A percentile compares a stretch with the other conserved stretches of the same genome.
Conservation (phyloP, 2,329 filamentous ascomycete species). For the Fusarium brevicatenulatum region DNA sequence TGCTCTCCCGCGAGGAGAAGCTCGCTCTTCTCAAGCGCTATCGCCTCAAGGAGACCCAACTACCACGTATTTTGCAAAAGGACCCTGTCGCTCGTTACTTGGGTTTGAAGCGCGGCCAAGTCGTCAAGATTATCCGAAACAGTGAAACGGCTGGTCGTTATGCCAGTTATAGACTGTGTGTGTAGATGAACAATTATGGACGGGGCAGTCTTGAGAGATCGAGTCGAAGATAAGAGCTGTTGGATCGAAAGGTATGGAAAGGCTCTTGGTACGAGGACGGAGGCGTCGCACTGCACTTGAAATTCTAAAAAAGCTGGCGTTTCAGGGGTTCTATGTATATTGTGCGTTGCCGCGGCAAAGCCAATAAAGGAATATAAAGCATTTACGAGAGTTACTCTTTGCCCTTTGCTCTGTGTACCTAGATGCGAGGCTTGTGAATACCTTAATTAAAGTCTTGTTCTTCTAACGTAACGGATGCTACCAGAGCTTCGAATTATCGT, state of each 20-base stretch:
- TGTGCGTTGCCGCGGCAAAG: conserved; percentile 43
- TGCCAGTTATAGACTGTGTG: conserved; percentile 86
- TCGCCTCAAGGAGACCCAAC: conserved; percentile 95
- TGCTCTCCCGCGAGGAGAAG: conserved; percentile 93
- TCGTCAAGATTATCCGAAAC: conserved; percentile 97
- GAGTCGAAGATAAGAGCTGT: conserved; percentile 6
- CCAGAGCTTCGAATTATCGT: neutral
- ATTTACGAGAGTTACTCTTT: conserved; percentile 1
- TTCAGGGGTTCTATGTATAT: conserved; percentile 45
- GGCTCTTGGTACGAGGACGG: conserved; percentile 39
- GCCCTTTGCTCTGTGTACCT: neutral
- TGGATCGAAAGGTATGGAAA: conserved; percentile 22
- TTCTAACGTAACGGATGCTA: neutral
- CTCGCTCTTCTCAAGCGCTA: conserved; percentile 85
- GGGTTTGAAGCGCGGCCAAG: conserved; percentile 88
- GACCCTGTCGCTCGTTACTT: conserved; percentile 95
- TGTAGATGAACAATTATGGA: conserved; percentile 51
- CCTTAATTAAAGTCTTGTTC: neutral
- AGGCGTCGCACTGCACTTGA: conserved; percentile 46
- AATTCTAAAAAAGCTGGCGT: conserved; percentile 46
- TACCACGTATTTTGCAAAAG: conserved; percentile 89
- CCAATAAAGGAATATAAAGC: conserved; percentile 36
- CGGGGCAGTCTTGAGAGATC: neutral
- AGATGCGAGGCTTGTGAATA: neutral
- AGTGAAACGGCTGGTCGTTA: conserved; percentile 96